phyloP scores from a whole-genome alignment of 2,329 filamentous ascomycete genomes.

The Arachnomyces sp. region DNA sequence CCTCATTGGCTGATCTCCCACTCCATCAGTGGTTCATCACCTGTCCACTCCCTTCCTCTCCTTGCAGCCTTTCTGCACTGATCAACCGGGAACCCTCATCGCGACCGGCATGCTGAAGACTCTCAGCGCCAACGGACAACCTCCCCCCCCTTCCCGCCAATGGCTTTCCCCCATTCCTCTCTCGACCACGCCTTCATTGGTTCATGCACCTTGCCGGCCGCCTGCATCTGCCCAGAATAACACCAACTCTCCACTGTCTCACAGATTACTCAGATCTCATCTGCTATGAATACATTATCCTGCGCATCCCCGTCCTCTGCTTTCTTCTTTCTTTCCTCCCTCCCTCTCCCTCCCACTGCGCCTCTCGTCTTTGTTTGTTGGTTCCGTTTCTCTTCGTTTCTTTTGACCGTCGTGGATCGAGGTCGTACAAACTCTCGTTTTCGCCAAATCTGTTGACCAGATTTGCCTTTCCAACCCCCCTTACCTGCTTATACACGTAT shows the following conservation, averaged over 20 bases:
- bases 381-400: conserved; percentile 16
- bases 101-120: too few species aligned
- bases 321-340: conserved; percentile 4
- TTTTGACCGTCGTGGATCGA: conserved; percentile 30
- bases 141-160: too few species aligned
- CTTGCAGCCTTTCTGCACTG: too few species aligned
- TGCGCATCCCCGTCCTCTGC: conserved; percentile 8
- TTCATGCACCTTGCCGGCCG: too few species aligned
- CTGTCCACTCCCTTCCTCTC: too few species aligned
- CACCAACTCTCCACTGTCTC: conserved; percentile 1
- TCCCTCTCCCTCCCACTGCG: conserved; percentile 17
- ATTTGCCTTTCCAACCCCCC: conserved; percentile 9
- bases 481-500: background rate
- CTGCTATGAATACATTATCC: conserved; percentile 10
- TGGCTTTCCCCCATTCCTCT: too few species aligned
- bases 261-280: background rate
- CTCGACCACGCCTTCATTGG: too few species aligned
- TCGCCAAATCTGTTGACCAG: conserved; percentile 36
- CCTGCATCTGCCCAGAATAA: too few species aligned
- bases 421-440: conserved; percentile 33
- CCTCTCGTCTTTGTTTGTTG: conserved; percentile 10
- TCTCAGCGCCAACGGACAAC: too few species aligned
- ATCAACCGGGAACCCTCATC: too few species aligned
- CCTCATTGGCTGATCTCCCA: too few species aligned
- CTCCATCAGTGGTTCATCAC: too few species aligned